Evolutionary conservation across 2,329 filamentous ascomycete species (phyloP).

Genomic region (Calonectria pauciramosa): DNA sequence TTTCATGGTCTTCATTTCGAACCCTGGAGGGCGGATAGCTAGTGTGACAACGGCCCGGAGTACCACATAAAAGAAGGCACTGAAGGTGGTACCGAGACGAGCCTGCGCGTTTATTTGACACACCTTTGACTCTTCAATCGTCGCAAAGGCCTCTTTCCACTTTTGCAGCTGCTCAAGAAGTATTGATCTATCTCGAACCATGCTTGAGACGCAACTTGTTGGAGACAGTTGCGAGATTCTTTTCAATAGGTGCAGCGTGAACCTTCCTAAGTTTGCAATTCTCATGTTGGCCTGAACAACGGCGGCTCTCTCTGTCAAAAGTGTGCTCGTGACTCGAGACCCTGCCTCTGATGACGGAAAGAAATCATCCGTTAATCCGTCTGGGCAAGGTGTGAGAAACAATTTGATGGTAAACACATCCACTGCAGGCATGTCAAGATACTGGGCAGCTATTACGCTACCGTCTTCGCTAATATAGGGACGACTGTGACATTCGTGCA

Average conservation of each 20-base stretch:
- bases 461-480: constrained; percentile 8
- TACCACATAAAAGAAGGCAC: background rate
- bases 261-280: background rate
- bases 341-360: background rate
- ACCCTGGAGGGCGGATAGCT: background rate
- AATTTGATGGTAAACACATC: constrained; percentile 23
- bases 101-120: background rate
- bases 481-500: constrained; percentile 18
- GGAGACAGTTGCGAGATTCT: background rate
- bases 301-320: background rate
- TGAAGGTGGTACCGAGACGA: background rate
- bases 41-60: background rate
- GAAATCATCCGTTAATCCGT: background rate
- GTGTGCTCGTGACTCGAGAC: background rate
- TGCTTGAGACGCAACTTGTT: background rate
- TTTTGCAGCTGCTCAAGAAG: background rate
- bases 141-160: background rate
- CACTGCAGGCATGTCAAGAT: background rate
- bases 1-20: background rate
- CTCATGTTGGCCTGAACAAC: background rate
- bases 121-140: background rate
- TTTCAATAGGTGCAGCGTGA: background rate
- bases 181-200: background rate
- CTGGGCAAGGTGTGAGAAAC: background rate
- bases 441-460: background rate